Base-by-base conservation (phyloP, 192 early-diverging fungal genomes). In the Coemansia sp. region DNA sequence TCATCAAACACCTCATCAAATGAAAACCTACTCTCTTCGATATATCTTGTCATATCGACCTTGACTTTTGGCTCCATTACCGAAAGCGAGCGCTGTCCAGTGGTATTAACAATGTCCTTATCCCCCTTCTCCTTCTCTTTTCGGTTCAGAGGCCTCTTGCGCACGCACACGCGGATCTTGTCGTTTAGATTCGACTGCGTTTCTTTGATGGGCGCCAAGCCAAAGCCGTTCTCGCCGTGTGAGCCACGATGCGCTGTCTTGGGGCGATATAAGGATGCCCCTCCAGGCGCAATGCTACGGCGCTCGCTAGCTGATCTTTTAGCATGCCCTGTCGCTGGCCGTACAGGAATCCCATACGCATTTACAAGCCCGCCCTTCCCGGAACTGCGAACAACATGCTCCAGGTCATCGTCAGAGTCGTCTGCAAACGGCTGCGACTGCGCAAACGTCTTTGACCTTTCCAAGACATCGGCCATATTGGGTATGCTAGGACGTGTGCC, bases 1-100 rank as follows among this genome's bases (percentile, higher is more conserved):
- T 84, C 85, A 66, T 93, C 93, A 83, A 99, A 96, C 4, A 95
- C 97, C 78, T 99, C 97, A 76, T 99, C 95, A 85, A 99, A 97
- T 0, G 86, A 81, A 71, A 97, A 99, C 23, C 87, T 87, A 77
- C 97, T 95, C 67, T 94, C 89, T 68, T 99, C 97, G 49, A 93
- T 90, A 68, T 92, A 99, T 72, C 88, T 92, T 31, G 95, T 96
- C 85, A 99, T 80, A 68, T 99, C 97, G 15, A 99, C 89, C 63
- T 95, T 95, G 23, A 92, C 86, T 87, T 99, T 99, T 67, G 94
- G 97, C 68, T 99, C 97, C 81, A 96, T 88, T 7, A 99, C 89
- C 4, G 86, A 80, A 43, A 99, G 68, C 58, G 86, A 89, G 21
- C 97, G 85, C 2, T 85, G 75, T 23, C 91, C 86, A 6, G 72